Percentiles rank a stretch among this genome's conserved stretches.
phyloP scores from a whole-genome alignment of 2,329 filamentous ascomycete species.

The Calycina herbarum region DNA sequence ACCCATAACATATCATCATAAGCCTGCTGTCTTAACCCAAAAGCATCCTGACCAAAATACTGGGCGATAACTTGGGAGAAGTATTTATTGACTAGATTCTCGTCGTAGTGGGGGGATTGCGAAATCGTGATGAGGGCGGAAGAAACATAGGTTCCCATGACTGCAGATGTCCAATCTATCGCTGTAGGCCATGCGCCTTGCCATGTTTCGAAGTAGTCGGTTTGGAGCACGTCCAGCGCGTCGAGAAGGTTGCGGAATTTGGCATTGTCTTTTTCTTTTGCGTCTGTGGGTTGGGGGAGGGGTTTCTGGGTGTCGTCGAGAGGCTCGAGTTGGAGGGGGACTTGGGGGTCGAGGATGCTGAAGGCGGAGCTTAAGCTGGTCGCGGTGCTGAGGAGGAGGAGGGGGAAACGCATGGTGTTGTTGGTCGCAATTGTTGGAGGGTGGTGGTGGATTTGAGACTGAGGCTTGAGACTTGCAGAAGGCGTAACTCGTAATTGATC shows the following conservation, averaged over 20 bases:
- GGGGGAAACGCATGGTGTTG: constrained; percentile 21
- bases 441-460: constrained; percentile 9
- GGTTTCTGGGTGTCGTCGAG: constrained; percentile 15
- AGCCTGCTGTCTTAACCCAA: constrained; percentile 73
- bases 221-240: constrained; percentile 75
- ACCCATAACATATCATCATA: constrained; percentile 97
- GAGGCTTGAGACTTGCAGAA: constrained; percentile 11
- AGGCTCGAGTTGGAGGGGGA: constrained; percentile 12
- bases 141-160: constrained; percentile 77
- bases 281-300: constrained; percentile 14
- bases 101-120: constrained; percentile 45
- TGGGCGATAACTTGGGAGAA: constrained; percentile 75
- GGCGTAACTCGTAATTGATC: constrained; percentile 14
- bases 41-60: constrained; percentile 84
- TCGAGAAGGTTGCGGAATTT: constrained; percentile 42
- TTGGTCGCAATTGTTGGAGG: neutral
- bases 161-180: constrained; percentile 93
- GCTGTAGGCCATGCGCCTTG: constrained; percentile 79
- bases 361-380: constrained; percentile 5
- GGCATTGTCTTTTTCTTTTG: constrained; percentile 18
- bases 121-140: constrained; percentile 73
- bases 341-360: constrained; percentile 11
- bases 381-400: constrained; percentile 19
- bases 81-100: constrained; percentile 81
- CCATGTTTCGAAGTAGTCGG: constrained; percentile 73